A percentile compares a stretch with the other conserved stretches of the same genome.
These are phyloP conservation scores for Gracilaria gracilis DNA, from an alignment of 23 red algal genomes.

Conservation along the genomic window DNA sequence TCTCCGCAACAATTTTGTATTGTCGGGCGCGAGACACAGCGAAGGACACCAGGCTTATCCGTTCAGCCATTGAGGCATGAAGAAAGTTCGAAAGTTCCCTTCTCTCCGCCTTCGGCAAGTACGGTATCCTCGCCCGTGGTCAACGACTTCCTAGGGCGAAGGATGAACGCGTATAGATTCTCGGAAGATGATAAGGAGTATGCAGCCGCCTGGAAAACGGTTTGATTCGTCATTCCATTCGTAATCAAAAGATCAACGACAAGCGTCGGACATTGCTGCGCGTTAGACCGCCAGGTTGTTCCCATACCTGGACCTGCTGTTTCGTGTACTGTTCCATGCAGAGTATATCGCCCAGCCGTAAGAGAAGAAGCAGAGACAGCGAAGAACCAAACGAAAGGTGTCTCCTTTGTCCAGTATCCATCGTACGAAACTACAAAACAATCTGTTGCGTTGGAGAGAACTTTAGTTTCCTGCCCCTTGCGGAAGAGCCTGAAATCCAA, in stretches of 20 bases:
- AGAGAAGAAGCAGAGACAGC: not conserved
- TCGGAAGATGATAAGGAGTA: conserved; percentile 32
- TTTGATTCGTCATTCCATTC: conserved; percentile 16
- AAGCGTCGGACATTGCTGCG: not conserved
- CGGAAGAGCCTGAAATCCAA: conserved; percentile 24
- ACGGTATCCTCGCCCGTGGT: not conserved
- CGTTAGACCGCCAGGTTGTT: conserved; percentile 31
- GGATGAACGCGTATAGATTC: conserved; percentile 42
- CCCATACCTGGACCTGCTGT: not conserved
- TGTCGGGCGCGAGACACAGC: conserved; percentile 10
- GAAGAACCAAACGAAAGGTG: conserved; percentile 4
- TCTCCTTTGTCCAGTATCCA: conserved; percentile 18
- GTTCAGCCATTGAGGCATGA: conserved; percentile 42
- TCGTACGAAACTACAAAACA: not conserved
- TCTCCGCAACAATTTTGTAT: conserved; percentile 33
- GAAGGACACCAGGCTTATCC: conserved; percentile 22
- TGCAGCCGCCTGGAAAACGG: conserved; percentile 35
- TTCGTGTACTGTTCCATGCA: conserved; percentile 5
- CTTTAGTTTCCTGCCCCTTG: not conserved
- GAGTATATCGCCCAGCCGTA: not conserved
- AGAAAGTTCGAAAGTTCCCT: not conserved
- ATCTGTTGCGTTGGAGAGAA: not conserved
- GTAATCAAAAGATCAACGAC: conserved; percentile 22
- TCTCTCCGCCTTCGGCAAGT: no score
- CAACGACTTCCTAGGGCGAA: not conserved